Conservation (phyloP, 2,329 filamentous ascomycete genomes). For the Epichloe bromicola region DNA sequence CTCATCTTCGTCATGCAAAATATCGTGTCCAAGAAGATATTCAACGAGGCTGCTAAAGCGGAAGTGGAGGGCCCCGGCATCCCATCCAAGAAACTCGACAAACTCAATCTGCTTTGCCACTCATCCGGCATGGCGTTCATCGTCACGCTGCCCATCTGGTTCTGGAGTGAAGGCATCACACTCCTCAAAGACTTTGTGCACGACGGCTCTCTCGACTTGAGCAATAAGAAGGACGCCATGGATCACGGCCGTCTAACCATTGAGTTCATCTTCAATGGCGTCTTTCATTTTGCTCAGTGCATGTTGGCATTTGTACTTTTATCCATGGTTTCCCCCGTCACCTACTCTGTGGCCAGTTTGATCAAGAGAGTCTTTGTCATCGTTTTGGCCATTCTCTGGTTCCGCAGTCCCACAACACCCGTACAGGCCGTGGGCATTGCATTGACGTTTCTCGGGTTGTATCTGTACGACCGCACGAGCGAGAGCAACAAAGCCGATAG, state of each 20-base stretch:
- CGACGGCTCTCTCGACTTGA: constrained; percentile 62
- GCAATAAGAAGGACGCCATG: constrained; percentile 49
- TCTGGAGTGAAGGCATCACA: constrained; percentile 74
- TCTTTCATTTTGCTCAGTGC: constrained; percentile 93
- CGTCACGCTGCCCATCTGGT: constrained; percentile 81
- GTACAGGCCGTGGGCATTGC: constrained; percentile 75
- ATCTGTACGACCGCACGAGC: constrained; percentile 87
- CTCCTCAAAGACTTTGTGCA: constrained; percentile 66
- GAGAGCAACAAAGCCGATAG: constrained; percentile 80
- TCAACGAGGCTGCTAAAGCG: constrained; percentile 81
- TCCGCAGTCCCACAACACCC: constrained; percentile 73
- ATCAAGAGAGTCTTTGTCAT: constrained; percentile 98
- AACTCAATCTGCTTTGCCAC: constrained; percentile 91
- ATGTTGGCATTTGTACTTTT: constrained; percentile 88
- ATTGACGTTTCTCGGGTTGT: constrained; percentile 83
- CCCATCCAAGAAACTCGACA: constrained; percentile 73
- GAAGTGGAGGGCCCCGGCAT: constrained; percentile 57
- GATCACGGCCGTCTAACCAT: constrained; percentile 60
- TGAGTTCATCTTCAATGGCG: constrained; percentile 96
- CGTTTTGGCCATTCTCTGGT: constrained; percentile 89
- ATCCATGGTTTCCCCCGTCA: constrained; percentile 89
- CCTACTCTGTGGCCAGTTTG: constrained; percentile 88
- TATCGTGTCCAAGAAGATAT: constrained; percentile 94
- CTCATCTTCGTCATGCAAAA: constrained; percentile 96
- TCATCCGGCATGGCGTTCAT: constrained; percentile 89